phyloP scores from a whole-genome alignment of 2,329 filamentous ascomycete genomes.

The Neonectria faginata region DNA sequence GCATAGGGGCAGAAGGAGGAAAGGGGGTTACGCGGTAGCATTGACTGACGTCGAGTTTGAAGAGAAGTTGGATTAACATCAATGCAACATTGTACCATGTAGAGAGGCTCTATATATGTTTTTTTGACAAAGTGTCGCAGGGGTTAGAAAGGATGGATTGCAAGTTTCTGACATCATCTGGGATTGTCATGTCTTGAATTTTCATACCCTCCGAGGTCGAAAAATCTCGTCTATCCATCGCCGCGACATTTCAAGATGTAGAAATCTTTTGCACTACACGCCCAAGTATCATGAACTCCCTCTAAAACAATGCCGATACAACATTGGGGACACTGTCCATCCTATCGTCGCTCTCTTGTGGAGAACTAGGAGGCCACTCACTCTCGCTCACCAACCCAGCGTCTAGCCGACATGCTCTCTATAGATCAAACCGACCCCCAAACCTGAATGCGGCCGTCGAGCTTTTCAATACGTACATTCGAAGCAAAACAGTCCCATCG shows the following conservation, averaged over 20 bases:
- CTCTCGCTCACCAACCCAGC: neutral
- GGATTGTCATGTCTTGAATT: neutral
- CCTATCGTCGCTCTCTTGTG: neutral
- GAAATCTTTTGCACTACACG: neutral
- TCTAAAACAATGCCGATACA: neutral
- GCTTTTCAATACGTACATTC: conserved; percentile 3
- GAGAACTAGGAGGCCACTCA: neutral
- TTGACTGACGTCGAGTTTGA: neutral
- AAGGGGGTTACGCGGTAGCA: neutral
- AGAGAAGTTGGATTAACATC: neutral
- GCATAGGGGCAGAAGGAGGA: neutral
- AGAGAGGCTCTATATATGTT: neutral
- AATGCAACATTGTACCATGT: neutral
- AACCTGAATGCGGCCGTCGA: neutral
- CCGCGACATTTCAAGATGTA: neutral
- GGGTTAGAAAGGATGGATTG: neutral
- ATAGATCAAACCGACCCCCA: neutral
- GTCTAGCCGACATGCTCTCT: neutral
- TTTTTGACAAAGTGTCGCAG: neutral
- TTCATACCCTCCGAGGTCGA: neutral
- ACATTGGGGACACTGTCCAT: neutral
- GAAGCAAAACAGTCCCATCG: conserved; percentile 3
- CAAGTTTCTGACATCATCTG: neutral
- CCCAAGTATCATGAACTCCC: neutral
- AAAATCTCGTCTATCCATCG: neutral